phyloP scores from a whole-genome alignment of 2,329 filamentous ascomycete genomes.

The Colletotrichum tropicicola region DNA sequence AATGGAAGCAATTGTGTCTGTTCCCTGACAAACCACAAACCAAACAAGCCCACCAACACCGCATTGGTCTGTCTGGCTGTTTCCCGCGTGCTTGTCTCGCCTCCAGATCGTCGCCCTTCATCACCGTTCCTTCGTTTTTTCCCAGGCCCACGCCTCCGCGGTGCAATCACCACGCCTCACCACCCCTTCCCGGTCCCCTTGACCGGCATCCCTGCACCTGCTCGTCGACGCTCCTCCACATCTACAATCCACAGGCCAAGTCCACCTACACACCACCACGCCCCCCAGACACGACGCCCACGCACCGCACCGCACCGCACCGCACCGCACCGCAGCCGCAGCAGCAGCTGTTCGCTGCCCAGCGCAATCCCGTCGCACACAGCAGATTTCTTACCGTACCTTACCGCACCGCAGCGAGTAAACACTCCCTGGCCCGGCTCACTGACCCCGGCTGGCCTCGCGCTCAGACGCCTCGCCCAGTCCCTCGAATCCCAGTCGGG shows the following conservation, averaged over 20 bases:
- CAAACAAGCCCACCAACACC: slow-evolving; percentile 12
- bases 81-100: slow-evolving; percentile 18
- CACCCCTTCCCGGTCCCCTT: too few relatives aligned
- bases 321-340: neutral
- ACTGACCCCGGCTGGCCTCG: neutral
- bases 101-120: slow-evolving; percentile 17
- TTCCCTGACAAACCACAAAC: neutral
- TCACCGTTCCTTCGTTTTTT: slow-evolving; percentile 10
- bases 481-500: slow-evolving; percentile 26
- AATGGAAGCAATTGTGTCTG: neutral
- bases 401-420: too few relatives aligned
- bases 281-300: neutral
- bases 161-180: too few relatives aligned
- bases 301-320: neutral
- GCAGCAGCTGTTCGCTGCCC: neutral
- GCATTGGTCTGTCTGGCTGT: slow-evolving; percentile 13
- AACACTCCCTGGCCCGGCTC: too few relatives aligned
- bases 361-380: neutral
- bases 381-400: too few relatives aligned
- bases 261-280: neutral
- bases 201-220: too few relatives aligned
- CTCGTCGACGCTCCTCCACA: too few relatives aligned
- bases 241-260: neutral
- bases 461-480: slow-evolving; percentile 22
- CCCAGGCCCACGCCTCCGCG: neutral